Percentiles rank a stretch among this genome's conserved stretches.
Evolutionary conservation across 371 early-diverging fungal genomes (phyloP).

Genomic region (Apophysomyces sp.): DNA sequence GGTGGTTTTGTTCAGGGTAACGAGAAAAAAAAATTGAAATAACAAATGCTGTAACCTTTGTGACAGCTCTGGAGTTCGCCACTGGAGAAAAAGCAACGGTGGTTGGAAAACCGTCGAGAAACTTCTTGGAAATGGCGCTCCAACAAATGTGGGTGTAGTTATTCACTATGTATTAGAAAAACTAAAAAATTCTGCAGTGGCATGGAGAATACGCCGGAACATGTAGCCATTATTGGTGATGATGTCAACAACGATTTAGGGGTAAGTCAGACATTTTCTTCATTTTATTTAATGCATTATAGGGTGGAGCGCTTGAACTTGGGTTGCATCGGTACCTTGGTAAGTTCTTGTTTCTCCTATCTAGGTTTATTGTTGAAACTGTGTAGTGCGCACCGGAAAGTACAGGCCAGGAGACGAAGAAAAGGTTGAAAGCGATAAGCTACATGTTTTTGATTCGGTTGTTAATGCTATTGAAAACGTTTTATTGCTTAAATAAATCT

Average conservation of each 20-base stretch:
- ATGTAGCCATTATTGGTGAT: slow-evolving; percentile 85
- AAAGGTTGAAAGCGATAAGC: slow-evolving; percentile 11
- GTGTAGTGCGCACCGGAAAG: slow-evolving; percentile 77
- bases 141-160: slow-evolving; percentile 58
- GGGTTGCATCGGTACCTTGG: slow-evolving; percentile 72
- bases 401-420: slow-evolving; percentile 74
- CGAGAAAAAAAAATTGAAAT: not conserved
- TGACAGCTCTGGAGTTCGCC: slow-evolving; percentile 73
- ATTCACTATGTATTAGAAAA: not conserved
- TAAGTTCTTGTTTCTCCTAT: slow-evolving; percentile 6
- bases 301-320: slow-evolving; percentile 62
- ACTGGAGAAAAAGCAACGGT: slow-evolving; percentile 62
- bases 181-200: slow-evolving; percentile 15
- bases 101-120: slow-evolving; percentile 83
- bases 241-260: slow-evolving; percentile 81
- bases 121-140: slow-evolving; percentile 76
- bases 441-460: slow-evolving; percentile 33
- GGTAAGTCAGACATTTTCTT: slow-evolving; percentile 14
- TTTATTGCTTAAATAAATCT: too few relatives aligned
- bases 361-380: not conserved
- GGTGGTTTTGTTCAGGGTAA: slow-evolving; percentile 79
- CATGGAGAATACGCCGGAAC: slow-evolving; percentile 30
- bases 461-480: slow-evolving; percentile 43
- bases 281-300: not conserved
- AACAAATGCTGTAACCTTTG: not conserved